These are phyloP conservation scores for Artemisia tridentata DNA, from an alignment of 129 eudicot genomes.

Conservation along the genomic window DNA sequence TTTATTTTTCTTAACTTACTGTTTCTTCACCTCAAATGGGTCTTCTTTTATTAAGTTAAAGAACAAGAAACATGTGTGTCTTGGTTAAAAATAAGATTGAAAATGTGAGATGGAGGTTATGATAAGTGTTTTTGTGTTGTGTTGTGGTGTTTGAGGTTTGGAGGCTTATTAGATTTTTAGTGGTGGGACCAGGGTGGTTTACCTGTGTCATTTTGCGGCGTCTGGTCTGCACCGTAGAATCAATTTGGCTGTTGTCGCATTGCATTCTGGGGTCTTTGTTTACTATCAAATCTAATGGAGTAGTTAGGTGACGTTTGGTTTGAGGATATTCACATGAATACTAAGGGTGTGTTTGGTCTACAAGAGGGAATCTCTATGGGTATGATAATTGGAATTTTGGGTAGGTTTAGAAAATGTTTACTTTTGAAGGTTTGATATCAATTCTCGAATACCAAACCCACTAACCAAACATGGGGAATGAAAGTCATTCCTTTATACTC, in stretches of 20 bases:
- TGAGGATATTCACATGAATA: too few relatives aligned
- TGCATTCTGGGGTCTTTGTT: background rate
- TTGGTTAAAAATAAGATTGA: slow-evolving; percentile 14
- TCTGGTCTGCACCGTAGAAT: background rate
- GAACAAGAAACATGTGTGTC: slow-evolving; percentile 8
- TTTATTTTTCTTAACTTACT: background rate
- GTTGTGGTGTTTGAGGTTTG: slow-evolving; percentile 14
- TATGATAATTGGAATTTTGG: too few relatives aligned
- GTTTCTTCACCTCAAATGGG: slow-evolving; percentile 9
- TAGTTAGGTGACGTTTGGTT: too few relatives aligned
- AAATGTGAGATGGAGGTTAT: slow-evolving; percentile 42
- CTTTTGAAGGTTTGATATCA: too few relatives aligned
- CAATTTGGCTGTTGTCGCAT: background rate
- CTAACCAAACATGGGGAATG: too few relatives aligned
- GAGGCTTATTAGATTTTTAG: slow-evolving; percentile 20
- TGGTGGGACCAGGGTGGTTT: slow-evolving; percentile 20
- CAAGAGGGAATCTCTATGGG: too few relatives aligned
- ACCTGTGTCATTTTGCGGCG: slow-evolving; percentile 26
- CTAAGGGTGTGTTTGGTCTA: too few relatives aligned
- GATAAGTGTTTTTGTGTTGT: slow-evolving; percentile 25
- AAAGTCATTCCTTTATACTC: too few relatives aligned
- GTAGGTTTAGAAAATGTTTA: too few relatives aligned
- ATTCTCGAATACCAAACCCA: too few relatives aligned
- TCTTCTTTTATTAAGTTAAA: slow-evolving; percentile 3
- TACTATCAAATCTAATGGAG: too few relatives aligned